phyloP scores from a whole-genome alignment of 495 filamentous ascomycete genomes.

The Xylaria palmicola region DNA sequence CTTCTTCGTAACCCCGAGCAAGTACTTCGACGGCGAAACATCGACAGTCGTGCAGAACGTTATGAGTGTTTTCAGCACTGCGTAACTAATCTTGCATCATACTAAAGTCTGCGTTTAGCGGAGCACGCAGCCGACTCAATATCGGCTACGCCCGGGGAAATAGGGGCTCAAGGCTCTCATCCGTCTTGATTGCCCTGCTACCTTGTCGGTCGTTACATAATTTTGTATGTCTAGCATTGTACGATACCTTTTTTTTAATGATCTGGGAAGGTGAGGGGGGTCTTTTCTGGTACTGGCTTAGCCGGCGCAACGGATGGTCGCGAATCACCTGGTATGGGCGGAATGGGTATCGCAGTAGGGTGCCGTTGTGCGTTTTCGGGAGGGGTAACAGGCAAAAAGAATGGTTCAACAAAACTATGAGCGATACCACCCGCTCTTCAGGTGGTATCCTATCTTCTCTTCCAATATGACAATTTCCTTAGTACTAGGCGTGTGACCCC shows the following conservation, averaged over 20 bases:
- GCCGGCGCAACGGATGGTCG: background rate
- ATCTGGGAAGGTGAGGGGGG: background rate
- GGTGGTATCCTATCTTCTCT: background rate
- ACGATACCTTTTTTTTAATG: background rate
- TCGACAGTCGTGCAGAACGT: background rate
- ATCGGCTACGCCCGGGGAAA: too few relatives aligned
- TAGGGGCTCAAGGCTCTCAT: background rate
- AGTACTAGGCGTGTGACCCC: background rate
- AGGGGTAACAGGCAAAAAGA: background rate
- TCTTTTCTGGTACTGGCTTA: background rate
- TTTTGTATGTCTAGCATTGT: conserved; percentile 15
- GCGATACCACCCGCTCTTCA: too few relatives aligned
- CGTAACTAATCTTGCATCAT: conserved; percentile 12
- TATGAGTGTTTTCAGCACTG: conserved; percentile 11
- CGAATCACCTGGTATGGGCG: too few relatives aligned
- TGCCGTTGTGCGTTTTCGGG: background rate
- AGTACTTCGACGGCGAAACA: conserved; percentile 34
- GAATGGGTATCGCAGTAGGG: background rate
- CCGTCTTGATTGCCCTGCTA: background rate
- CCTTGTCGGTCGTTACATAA: background rate
- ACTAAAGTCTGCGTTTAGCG: background rate
- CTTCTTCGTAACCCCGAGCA: conserved; percentile 85
- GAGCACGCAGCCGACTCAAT: too few relatives aligned
- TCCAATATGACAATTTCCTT: too few relatives aligned
- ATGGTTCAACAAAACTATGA: background rate